Evolutionary conservation across 2,329 filamentous ascomycete species (phyloP).

Genomic region (Penicillium thymicola): DNA sequence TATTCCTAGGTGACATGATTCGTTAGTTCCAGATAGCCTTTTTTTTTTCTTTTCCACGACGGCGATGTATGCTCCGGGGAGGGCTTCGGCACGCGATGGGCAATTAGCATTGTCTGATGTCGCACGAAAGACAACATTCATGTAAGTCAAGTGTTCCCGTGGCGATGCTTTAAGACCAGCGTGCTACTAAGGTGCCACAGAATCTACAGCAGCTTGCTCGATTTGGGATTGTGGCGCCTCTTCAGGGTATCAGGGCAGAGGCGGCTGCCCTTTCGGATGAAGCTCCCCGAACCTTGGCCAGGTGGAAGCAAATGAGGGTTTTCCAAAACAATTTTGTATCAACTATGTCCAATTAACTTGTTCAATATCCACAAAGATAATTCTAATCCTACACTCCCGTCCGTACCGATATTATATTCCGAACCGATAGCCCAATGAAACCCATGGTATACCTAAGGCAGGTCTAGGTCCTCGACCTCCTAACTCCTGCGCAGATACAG

Average conservation of each 20-base stretch:
- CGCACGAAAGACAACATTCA: not conserved
- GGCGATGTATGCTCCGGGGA: not conserved
- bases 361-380: not conserved
- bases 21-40: not conserved
- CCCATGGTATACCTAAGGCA: not conserved
- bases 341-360: not conserved
- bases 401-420: not conserved
- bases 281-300: not conserved
- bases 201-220: not conserved
- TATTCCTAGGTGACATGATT: not conserved
- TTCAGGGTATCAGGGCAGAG: not conserved
- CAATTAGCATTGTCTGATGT: not conserved
- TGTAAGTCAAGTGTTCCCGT: not conserved
- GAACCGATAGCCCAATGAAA: not conserved
- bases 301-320: not conserved
- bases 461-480: not conserved
- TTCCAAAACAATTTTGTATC: not conserved
- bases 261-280: not conserved
- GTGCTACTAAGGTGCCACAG: not conserved
- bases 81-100: not conserved
- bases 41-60: not conserved
- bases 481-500: conserved; percentile 35
- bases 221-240: not conserved
- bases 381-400: not conserved
- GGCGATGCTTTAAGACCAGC: not conserved